phyloP scores from a whole-genome alignment of 306 rosid genomes.

The Vigna unguiculata region DNA sequence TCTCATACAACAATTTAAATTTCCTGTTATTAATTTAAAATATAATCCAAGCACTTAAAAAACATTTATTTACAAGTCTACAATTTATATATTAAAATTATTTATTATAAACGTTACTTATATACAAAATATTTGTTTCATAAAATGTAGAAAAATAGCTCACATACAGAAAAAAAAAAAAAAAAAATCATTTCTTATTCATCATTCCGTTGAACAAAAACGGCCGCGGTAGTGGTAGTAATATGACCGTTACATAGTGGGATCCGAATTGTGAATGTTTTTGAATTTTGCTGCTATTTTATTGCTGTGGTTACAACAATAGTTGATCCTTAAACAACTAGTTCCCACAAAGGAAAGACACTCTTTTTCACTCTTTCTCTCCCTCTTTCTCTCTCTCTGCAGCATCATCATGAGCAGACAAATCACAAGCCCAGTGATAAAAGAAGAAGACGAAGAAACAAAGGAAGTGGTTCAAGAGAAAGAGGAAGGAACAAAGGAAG shows the following conservation, averaged over 20 bases:
- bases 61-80: too few relatives aligned
- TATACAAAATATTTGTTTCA: too few relatives aligned
- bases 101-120: too few relatives aligned
- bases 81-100: too few relatives aligned
- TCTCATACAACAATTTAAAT: too few relatives aligned
- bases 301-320: neutral
- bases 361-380: neutral
- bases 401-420: conserved; percentile 33
- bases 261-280: neutral
- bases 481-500: neutral
- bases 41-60: too few relatives aligned
- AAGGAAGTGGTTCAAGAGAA: conserved; percentile 1
- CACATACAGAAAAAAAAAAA: too few relatives aligned
- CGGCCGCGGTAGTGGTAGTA: neutral
- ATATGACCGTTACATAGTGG: conserved; percentile 38
- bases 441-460: conserved; percentile 24
- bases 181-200: neutral
- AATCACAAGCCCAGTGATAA: conserved; percentile 41
- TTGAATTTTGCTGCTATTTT: neutral
- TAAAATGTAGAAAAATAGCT: too few relatives aligned
- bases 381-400: conserved; percentile 15
- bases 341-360: conserved; percentile 45
- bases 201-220: conserved; percentile 1
- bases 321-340: conserved; percentile 43
- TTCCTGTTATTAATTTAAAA: too few relatives aligned